These are phyloP conservation scores for Acacia confusa DNA, from an alignment of 306 rosid genomes.

Conservation along the genomic window DNA sequence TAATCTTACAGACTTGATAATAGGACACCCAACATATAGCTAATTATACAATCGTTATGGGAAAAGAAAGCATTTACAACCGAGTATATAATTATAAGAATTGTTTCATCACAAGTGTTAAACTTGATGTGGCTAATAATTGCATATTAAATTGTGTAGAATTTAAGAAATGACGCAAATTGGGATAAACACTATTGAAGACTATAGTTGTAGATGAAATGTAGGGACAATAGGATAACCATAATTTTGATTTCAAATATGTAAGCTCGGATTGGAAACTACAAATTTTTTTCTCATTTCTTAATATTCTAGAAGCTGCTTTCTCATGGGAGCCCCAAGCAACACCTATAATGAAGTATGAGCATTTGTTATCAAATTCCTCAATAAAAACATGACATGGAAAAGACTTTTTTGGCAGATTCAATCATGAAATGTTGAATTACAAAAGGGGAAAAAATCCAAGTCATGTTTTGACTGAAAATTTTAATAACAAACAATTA, in stretches of 20 bases:
- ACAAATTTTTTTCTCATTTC: neutral
- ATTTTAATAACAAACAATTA: neutral
- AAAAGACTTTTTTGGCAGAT: neutral
- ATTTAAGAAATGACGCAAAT: neutral
- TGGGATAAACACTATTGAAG: neutral
- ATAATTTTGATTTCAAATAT: neutral
- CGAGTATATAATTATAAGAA: neutral
- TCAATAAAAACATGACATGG: neutral
- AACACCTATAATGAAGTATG: neutral
- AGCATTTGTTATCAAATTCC: neutral
- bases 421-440: neutral
- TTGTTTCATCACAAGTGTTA: neutral
- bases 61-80: neutral
- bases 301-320: neutral
- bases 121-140: neutral
- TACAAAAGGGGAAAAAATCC: neutral
- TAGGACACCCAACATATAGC: neutral
- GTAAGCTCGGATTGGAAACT: neutral
- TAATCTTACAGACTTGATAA: neutral
- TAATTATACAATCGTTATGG: neutral
- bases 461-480: neutral
- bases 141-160: neutral
- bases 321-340: neutral
- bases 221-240: neutral
- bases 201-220: neutral